Evolutionary conservation across 257 asterid species (phyloP).

Genomic region (Scutellaria barbata): DNA sequence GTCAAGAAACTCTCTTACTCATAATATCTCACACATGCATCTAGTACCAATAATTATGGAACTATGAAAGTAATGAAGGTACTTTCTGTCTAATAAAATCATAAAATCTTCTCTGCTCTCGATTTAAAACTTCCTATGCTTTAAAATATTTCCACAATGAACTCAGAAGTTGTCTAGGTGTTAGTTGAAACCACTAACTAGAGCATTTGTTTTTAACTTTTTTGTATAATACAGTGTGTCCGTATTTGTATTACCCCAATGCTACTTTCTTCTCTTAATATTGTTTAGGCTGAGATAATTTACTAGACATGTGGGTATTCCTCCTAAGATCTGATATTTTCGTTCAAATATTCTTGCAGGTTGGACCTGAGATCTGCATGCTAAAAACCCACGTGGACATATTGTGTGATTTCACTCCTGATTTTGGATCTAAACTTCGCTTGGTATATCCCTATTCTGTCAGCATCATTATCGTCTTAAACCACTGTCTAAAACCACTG

Average conservation of each 20-base stretch:
- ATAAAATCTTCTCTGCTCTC: neutral
- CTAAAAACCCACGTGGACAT: constrained; percentile 96
- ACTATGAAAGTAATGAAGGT: constrained; percentile 1
- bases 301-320: neutral
- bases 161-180: constrained; percentile 7
- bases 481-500: constrained; percentile 16
- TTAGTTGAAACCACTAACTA: neutral
- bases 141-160: constrained; percentile 3
- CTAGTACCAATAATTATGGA: neutral
- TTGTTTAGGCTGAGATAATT: neutral
- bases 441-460: constrained; percentile 51
- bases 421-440: constrained; percentile 86
- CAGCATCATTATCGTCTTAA: constrained; percentile 4
- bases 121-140: neutral
- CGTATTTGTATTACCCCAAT: neutral
- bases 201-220: neutral
- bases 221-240: neutral
- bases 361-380: constrained; percentile 96
- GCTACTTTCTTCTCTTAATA: neutral
- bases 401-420: constrained; percentile 84
- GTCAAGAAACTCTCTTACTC: constrained; percentile 2
- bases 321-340: constrained; percentile 27
- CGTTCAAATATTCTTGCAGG: constrained; percentile 51
- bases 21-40: neutral
- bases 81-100: constrained; percentile 3